Evolutionary conservation across 1,284 basidiomycete genomes (phyloP).

Genomic region (Fomitiporia mediterranea): DNA sequence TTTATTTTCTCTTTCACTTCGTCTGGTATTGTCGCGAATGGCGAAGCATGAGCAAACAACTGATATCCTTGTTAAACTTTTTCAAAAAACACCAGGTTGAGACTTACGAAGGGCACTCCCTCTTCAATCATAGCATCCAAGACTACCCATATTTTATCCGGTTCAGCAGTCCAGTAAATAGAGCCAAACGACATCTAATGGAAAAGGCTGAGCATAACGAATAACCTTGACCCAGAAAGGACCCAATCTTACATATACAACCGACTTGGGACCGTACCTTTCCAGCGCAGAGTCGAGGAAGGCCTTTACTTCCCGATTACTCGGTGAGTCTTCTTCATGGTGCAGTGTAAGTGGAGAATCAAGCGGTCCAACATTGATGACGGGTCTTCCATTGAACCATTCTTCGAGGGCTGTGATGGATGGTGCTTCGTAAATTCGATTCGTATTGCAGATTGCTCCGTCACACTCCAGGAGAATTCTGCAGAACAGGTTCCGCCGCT

Average conservation of each 20-base stretch:
- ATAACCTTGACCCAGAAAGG: neutral
- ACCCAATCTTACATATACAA: slow-evolving; percentile 13
- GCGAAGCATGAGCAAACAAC: slow-evolving; percentile 15
- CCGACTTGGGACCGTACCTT: slow-evolving; percentile 14
- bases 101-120: slow-evolving; percentile 16
- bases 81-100: neutral
- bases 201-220: neutral
- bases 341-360: neutral
- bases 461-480: slow-evolving; percentile 8
- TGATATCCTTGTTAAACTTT: neutral
- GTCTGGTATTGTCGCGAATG: slow-evolving; percentile 7
- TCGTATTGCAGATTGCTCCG: slow-evolving; percentile 2
- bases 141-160: slow-evolving; percentile 13
- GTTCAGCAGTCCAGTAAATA: slow-evolving; percentile 12
- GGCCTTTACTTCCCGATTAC: neutral
- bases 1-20: slow-evolving; percentile 10
- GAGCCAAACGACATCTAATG: slow-evolving; percentile 19
- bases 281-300: slow-evolving; percentile 7
- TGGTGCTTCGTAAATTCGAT: neutral
- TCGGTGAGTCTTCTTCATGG: neutral
- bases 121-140: slow-evolving; percentile 11
- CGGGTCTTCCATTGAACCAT: slow-evolving; percentile 4
- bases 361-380: slow-evolving; percentile 1
- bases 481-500: neutral
- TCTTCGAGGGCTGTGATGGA: neutral